Percentiles rank a stretch among this genome's conserved stretches.
These are phyloP conservation scores for Phialemonium atrogriseum DNA, from an alignment of 2,329 filamentous ascomycete species.

Conservation along the genomic window DNA sequence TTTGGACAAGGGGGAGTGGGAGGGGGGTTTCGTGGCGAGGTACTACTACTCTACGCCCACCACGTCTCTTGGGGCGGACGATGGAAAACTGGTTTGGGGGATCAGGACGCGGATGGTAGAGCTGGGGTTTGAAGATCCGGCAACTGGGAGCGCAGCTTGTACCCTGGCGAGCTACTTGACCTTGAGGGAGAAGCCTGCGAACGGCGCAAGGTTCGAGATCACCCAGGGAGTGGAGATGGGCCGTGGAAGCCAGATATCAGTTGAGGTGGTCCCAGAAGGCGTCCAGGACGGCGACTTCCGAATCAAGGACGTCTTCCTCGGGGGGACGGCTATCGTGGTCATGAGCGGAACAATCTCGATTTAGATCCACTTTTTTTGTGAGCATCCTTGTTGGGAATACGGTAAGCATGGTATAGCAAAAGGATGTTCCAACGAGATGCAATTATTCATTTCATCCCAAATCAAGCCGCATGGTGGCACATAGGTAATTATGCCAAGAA, in stretches of 20 bases:
- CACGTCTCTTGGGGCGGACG: constrained; percentile 10
- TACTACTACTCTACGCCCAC: constrained; percentile 51
- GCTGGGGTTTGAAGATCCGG: constrained; percentile 45
- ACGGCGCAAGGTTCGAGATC: constrained; percentile 37
- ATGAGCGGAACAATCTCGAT: constrained; percentile 17
- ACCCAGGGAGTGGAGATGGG: constrained; percentile 64
- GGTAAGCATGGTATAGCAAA: too few relatives aligned
- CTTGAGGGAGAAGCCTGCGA: constrained; percentile 26
- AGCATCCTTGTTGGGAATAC: too few relatives aligned
- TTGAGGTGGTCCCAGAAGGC: constrained; percentile 29
- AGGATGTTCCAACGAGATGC: too few relatives aligned
- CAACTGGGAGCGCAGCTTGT: constrained; percentile 55
- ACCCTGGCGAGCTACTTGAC: constrained; percentile 47
- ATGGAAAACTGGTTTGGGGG: constrained; percentile 15
- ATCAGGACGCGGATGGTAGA: constrained; percentile 56
- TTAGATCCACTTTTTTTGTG: constrained; percentile 2
- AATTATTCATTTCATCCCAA: too few relatives aligned
- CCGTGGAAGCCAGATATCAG: constrained; percentile 41
- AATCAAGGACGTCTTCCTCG: constrained; percentile 19
- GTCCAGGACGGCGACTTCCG: constrained; percentile 3
- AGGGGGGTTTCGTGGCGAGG: constrained; percentile 39
- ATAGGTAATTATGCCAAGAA: too few relatives aligned
- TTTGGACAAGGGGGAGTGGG: constrained; percentile 46
- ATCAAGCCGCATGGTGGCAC: too few relatives aligned
- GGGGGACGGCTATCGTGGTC: constrained; percentile 20